Conservation (phyloP, 2,329 filamentous ascomycete genomes). For the Talaromyces sp. region DNA sequence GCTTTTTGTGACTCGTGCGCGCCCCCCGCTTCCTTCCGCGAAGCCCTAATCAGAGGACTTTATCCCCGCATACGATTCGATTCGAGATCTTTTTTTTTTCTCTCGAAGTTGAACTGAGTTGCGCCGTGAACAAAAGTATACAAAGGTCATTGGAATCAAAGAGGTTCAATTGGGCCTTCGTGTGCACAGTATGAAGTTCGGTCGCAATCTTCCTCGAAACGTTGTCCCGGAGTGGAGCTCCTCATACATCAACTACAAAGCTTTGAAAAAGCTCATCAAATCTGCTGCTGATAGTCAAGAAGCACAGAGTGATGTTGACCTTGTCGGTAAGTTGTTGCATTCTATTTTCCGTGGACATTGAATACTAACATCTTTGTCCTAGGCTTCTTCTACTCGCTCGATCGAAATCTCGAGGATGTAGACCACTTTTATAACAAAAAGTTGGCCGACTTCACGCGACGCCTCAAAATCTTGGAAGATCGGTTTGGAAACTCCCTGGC, state of each 20-base stretch:
- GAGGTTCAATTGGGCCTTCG: background rate
- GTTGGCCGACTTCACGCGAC: constrained; percentile 76
- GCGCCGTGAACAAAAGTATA: background rate
- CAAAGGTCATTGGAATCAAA: background rate
- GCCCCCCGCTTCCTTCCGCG: background rate
- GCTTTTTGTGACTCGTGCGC: background rate
- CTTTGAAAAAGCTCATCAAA: constrained; percentile 91
- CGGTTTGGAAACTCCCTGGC: constrained; percentile 76
- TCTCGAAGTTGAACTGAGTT: background rate
- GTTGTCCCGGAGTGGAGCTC: constrained; percentile 51
- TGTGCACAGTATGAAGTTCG: constrained; percentile 47
- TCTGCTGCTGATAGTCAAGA: constrained; percentile 63
- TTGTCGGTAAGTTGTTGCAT: constrained; percentile 69
- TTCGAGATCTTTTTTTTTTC: background rate
- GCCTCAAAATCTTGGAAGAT: constrained; percentile 80
- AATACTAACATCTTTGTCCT: constrained; percentile 20
- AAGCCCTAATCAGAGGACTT: constrained; percentile 5
- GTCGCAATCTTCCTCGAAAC: constrained; percentile 47
- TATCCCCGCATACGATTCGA: background rate
- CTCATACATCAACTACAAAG: constrained; percentile 52
- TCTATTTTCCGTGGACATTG: background rate
- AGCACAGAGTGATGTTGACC: constrained; percentile 72
- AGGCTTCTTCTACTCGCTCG: constrained; percentile 97
- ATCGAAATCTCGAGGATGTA: constrained; percentile 95
- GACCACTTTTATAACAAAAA: constrained; percentile 97